Percentiles rank a stretch among this genome's conserved stretches.
These are phyloP conservation scores for Themeda triandra DNA, from an alignment of 176 grass and related monocot species.

Conservation along the genomic window DNA sequence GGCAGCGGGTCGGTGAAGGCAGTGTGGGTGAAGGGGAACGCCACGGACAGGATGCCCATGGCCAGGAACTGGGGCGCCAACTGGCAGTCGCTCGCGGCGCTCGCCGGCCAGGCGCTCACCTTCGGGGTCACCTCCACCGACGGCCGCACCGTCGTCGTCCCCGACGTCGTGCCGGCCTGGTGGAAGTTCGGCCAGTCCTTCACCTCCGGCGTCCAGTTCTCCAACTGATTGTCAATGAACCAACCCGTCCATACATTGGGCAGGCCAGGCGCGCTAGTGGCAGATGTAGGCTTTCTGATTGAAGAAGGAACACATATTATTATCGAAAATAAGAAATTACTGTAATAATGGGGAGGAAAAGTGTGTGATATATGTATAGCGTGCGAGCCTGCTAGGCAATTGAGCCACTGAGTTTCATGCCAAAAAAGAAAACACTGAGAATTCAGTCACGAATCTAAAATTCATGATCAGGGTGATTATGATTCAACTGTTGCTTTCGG, in stretches of 20 bases:
- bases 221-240: not conserved
- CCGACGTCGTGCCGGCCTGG: not conserved
- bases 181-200: not conserved
- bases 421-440: too few species aligned
- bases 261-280: not conserved
- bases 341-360: not conserved
- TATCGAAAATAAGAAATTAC: not conserved
- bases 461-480: not conserved
- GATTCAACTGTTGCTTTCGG: not conserved
- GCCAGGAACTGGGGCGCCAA: conserved; percentile 77
- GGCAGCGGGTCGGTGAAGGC: conserved; percentile 45
- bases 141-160: not conserved
- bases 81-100: conserved; percentile 66
- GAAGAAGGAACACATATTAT: not conserved
- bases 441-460: not conserved
- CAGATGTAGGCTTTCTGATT: not conserved
- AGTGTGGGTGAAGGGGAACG: conserved; percentile 62
- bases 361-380: not conserved
- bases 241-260: not conserved
- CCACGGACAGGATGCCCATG: conserved; percentile 61
- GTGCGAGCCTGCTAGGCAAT: too few species aligned
- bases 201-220: not conserved
- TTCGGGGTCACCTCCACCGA: conserved; percentile 2
- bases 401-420: not conserved
- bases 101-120: conserved; percentile 43